These are phyloP conservation scores for Lachnellula subtilissima DNA, from an alignment of 2,329 filamentous ascomycete genomes.

Conservation along the genomic window DNA sequence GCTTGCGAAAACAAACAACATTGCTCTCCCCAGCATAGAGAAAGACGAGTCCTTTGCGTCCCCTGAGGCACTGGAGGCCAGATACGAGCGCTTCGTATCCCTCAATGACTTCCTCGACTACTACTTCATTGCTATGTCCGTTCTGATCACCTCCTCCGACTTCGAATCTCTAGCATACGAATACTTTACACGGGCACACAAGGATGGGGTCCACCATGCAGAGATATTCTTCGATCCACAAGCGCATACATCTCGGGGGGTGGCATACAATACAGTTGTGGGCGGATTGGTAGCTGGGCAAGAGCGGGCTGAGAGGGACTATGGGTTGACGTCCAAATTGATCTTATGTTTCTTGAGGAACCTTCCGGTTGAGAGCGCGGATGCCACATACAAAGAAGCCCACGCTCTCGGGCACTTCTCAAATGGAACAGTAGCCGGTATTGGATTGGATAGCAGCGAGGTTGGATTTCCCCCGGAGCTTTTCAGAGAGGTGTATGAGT, in stretches of 20 bases:
- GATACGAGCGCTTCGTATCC: constrained; percentile 64
- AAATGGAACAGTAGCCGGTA: constrained; percentile 52
- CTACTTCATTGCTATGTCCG: constrained; percentile 73
- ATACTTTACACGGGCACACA: constrained; percentile 62
- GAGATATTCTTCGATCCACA: constrained; percentile 82
- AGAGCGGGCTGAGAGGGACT: constrained; percentile 52
- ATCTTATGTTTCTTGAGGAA: constrained; percentile 72
- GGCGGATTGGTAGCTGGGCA: constrained; percentile 58
- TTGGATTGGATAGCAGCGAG: constrained; percentile 66
- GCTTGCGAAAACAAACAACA: constrained; percentile 61
- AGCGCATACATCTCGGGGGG: constrained; percentile 60
- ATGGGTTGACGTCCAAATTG: constrained; percentile 61
- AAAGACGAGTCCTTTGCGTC: constrained; percentile 61
- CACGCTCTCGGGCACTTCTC: constrained; percentile 40
- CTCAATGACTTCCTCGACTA: constrained; percentile 75
- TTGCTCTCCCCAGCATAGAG: constrained; percentile 51
- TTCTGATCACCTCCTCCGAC: constrained; percentile 59
- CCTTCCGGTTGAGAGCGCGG: constrained; percentile 55
- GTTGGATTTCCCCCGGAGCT: constrained; percentile 50
- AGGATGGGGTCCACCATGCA: constrained; percentile 64
- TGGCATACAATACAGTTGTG: constrained; percentile 60
- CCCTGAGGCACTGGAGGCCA: constrained; percentile 50
- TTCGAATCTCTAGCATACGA: constrained; percentile 68
- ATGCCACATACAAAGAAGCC: constrained; percentile 41
- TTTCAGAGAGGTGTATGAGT: constrained; percentile 58